phyloP scores from a whole-genome alignment of 179 eudicot genomes.

The Spinacia oleracea region DNA sequence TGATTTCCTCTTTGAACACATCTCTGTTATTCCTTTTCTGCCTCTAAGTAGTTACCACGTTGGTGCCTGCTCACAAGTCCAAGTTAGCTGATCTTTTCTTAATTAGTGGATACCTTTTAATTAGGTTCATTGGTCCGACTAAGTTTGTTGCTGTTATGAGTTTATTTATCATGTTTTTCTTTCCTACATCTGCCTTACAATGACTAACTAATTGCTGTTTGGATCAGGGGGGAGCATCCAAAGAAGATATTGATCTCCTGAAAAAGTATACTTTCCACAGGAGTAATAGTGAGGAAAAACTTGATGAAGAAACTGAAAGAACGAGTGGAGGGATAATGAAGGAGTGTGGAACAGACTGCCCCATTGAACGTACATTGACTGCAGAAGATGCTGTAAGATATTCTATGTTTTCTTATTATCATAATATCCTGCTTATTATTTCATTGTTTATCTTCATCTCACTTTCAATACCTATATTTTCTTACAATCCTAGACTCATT shows the following conservation, averaged over 20 bases:
- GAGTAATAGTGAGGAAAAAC: conserved; percentile 30
- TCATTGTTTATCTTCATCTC: conserved; percentile 4
- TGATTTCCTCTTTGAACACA: background rate
- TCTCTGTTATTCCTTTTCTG: background rate
- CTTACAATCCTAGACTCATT: background rate
- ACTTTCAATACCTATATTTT: background rate
- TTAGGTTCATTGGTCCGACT: conserved; percentile 1
- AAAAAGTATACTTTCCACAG: conserved; percentile 49
- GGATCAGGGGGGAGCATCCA: conserved; percentile 62
- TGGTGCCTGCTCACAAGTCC: background rate
- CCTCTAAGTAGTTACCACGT: background rate
- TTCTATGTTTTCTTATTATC: background rate
- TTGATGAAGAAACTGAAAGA: conserved; percentile 37
- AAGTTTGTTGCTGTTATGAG: background rate
- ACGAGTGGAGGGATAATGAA: conserved; percentile 54
- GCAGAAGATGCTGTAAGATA: conserved; percentile 62
- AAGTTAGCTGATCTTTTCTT: background rate
- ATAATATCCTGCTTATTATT: background rate
- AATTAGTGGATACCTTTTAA: background rate
- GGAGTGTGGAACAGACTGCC: conserved; percentile 53
- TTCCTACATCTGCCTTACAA: background rate
- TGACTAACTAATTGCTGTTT: conserved; percentile 1
- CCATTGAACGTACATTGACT: conserved; percentile 38
- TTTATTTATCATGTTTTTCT: background rate
- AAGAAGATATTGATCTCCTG: conserved; percentile 56